These are phyloP conservation scores for Umbelopsis sp. DNA, from an alignment of 192 early-diverging fungal species.

Conservation along the genomic window DNA sequence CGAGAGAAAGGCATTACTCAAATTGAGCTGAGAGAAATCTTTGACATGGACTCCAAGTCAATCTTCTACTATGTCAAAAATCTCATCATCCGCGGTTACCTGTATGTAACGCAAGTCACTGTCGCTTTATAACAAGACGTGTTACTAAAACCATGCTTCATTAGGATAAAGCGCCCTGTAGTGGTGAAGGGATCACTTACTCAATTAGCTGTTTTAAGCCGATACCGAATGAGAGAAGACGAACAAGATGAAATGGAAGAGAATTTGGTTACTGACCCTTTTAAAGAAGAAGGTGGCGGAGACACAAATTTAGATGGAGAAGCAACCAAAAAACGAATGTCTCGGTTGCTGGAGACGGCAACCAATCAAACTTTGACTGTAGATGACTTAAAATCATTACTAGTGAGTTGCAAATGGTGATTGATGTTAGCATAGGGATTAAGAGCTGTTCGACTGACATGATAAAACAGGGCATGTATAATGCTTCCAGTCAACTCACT, in stretches of 20 bases:
- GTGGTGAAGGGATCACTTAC: not conserved
- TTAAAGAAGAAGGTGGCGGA: not conserved
- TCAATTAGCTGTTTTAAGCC: not conserved
- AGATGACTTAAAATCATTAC: not conserved
- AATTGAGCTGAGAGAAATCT: not conserved
- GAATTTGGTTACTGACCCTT: not conserved
- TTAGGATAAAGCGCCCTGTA: not conserved
- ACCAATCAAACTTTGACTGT: not conserved
- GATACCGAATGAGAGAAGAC: not conserved
- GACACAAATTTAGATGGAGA: not conserved
- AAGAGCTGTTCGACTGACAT: too few species aligned
- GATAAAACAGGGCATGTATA: not conserved
- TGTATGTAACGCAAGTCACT: not conserved
- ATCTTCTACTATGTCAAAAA: slow-evolving; percentile 10
- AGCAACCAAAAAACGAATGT: not conserved
- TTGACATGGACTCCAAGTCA: not conserved
- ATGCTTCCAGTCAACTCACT: not conserved
- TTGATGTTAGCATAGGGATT: not conserved
- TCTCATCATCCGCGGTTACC: not conserved
- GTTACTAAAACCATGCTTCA: not conserved
- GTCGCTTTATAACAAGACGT: not conserved
- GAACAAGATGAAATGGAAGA: not conserved
- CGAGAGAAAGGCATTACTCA: not conserved
- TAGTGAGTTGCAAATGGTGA: not conserved
- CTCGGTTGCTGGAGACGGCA: not conserved